Evolutionary conservation across 2,329 filamentous ascomycete species (phyloP), one percentile per base, ranked within the genome.

Genomic region (Bertia moriformis): DNA sequence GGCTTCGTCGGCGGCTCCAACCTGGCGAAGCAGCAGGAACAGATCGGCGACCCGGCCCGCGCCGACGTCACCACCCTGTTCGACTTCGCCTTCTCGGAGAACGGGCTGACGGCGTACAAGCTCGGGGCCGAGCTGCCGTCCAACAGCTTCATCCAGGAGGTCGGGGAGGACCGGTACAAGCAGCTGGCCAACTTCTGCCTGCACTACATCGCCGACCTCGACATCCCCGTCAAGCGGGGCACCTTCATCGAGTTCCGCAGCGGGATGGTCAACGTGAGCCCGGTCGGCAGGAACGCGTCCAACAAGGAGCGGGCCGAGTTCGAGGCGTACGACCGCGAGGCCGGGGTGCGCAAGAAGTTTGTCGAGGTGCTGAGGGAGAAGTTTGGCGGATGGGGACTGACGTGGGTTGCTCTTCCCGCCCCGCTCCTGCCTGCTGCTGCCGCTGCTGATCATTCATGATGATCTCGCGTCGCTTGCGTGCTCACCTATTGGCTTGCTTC

Each of bases 71-170:
- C 78, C 39, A 68, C 75, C 44, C 78, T 96, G 52, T 98, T 96
- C 68, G 91, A 98, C 69, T 96, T 85, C 66, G 91, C 83, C 73
- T 98, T 98, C 66, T 69, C 87, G 42, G 91, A 98, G 67, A 96
- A 98, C 64, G 91, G 91, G 12, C 75, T 98, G 49, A 93, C 83
- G 2, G 91, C 89, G 33, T 93, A 73, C 70, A 86, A 87, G 54
- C 64, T 88, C 53, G 91, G 89, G 51, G 62, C 78, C 56, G 69
- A 73, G 41, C 74, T 96, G 42, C 69, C 79, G 1, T 78, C 76
- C 52, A 82, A 81, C 62, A 85, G 75, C 63, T 96, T 96, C 73
- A 94, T 96, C 66, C 61, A 75, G 51, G 93, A 80, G 79, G 70
- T 96, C 46, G 91, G 91, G 46, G 88, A 98, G 69, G 66, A 27